Evolutionary conservation across 495 filamentous ascomycete genomes (phyloP).

Genomic region (Paragyromitra xinjiangensis): DNA sequence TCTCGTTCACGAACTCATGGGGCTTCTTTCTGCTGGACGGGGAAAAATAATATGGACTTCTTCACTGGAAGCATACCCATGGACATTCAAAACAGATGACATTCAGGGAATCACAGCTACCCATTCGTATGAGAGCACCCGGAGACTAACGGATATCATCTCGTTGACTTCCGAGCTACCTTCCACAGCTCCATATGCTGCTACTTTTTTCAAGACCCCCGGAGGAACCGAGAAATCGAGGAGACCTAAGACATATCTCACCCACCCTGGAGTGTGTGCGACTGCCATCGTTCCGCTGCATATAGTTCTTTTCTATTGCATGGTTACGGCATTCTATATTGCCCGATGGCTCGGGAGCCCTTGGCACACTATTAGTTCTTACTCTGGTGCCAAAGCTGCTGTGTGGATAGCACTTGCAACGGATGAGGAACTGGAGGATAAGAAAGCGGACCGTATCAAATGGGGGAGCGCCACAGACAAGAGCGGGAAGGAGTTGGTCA

Average conservation of each 20-base stretch:
- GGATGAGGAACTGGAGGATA: constrained; percentile 71
- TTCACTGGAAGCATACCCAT: constrained; percentile 73
- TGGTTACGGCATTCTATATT: constrained; percentile 72
- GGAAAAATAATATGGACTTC: constrained; percentile 86
- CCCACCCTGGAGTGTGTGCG: constrained; percentile 86
- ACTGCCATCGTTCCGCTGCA: constrained; percentile 80
- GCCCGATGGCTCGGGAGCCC: constrained; percentile 83
- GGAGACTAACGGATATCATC: constrained; percentile 84
- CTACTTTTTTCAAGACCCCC: constrained; percentile 56
- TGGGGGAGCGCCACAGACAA: constrained; percentile 79
- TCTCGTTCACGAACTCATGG: constrained; percentile 78
- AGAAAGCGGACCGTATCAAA: constrained; percentile 74
- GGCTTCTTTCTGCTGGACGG: constrained; percentile 68
- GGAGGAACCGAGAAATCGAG: constrained; percentile 46
- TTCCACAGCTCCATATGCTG: constrained; percentile 67
- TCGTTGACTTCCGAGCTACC: constrained; percentile 76
- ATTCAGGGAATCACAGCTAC: constrained; percentile 73
- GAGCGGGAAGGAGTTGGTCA: constrained; percentile 67
- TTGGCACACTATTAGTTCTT: constrained; percentile 80
- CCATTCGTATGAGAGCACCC: constrained; percentile 81
- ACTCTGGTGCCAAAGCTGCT: constrained; percentile 78
- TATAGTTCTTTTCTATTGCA: constrained; percentile 70
- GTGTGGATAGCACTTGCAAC: constrained; percentile 80
- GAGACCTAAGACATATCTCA: constrained; percentile 73
- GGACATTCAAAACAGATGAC: constrained; percentile 70